A percentile compares a stretch with the other conserved stretches of the same genome.
Evolutionary conservation across 1,284 basidiomycete genomes (phyloP).

Genomic region (Austroboletus niveus): DNA sequence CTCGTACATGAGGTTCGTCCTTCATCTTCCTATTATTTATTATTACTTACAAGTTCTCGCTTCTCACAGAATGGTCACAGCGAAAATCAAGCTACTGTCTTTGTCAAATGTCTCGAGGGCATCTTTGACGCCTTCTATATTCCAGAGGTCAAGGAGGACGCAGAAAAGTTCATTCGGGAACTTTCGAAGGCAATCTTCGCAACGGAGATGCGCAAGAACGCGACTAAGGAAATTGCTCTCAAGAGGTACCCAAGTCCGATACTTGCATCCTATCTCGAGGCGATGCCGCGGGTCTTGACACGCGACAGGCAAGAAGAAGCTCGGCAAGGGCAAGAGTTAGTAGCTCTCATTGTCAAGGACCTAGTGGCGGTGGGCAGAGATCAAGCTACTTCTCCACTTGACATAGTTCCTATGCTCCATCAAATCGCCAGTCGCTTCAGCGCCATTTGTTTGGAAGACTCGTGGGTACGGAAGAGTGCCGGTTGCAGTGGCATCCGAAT

Average conservation of each 20-base stretch:
- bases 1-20: slow-evolving; percentile 72
- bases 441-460: slow-evolving; percentile 84
- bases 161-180: slow-evolving; percentile 65
- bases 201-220: slow-evolving; percentile 58
- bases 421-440: slow-evolving; percentile 80
- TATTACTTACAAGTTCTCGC: not conserved
- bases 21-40: not conserved
- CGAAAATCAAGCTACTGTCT: slow-evolving; percentile 75
- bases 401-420: slow-evolving; percentile 66
- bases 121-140: slow-evolving; percentile 78
- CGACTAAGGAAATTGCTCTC: slow-evolving; percentile 49
- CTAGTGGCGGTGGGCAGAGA: slow-evolving; percentile 57
- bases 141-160: slow-evolving; percentile 67
- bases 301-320: slow-evolving; percentile 62
- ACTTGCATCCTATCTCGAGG: slow-evolving; percentile 74
- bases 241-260: slow-evolving; percentile 62
- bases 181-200: slow-evolving; percentile 71
- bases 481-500: slow-evolving; percentile 84
- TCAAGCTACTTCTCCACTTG: slow-evolving; percentile 46
- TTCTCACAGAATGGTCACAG: slow-evolving; percentile 62
- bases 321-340: slow-evolving; percentile 56
- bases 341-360: slow-evolving; percentile 65
- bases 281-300: slow-evolving; percentile 69
- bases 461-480: slow-evolving; percentile 85
- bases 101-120: slow-evolving; percentile 71